These are phyloP conservation scores for Saraca asoca DNA, from an alignment of 331 rosid species.

Conservation along the genomic window DNA sequence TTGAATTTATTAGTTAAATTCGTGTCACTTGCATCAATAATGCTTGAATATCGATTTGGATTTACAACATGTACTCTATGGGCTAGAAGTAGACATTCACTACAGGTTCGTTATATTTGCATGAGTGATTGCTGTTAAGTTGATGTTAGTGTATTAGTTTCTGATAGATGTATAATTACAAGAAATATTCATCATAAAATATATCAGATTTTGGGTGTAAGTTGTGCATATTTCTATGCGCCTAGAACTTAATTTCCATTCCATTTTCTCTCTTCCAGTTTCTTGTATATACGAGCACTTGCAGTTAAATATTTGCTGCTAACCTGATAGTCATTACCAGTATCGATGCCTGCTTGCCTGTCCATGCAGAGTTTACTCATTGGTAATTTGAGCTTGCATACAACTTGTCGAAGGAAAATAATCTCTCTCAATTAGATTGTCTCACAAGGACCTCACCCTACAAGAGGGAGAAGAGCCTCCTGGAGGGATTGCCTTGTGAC, in stretches of 20 bases:
- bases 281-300: too few relatives aligned
- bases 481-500: too few relatives aligned
- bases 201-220: constrained; percentile 30
- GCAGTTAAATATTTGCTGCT: too few relatives aligned
- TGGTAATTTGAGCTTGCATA: too few relatives aligned
- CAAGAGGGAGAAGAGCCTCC: too few relatives aligned
- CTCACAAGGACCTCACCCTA: too few relatives aligned
- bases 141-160: not conserved
- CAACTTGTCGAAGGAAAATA: too few relatives aligned
- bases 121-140: constrained; percentile 7
- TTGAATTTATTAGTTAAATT: constrained; percentile 32
- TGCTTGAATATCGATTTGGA: constrained; percentile 16
- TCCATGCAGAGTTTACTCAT: too few relatives aligned
- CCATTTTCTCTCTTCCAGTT: not conserved
- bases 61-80: constrained; percentile 35
- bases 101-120: constrained; percentile 35
- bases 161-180: constrained; percentile 24
- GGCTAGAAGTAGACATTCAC: constrained; percentile 15
- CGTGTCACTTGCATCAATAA: constrained; percentile 18
- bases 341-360: too few relatives aligned
- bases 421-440: too few relatives aligned
- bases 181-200: constrained; percentile 12
- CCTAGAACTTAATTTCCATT: not conserved
- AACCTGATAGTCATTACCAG: too few relatives aligned
- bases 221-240: constrained; percentile 24